Evolutionary conservation across 768 basidiomycete species (phyloP).

Genomic region (Agrocybe pediades): DNA sequence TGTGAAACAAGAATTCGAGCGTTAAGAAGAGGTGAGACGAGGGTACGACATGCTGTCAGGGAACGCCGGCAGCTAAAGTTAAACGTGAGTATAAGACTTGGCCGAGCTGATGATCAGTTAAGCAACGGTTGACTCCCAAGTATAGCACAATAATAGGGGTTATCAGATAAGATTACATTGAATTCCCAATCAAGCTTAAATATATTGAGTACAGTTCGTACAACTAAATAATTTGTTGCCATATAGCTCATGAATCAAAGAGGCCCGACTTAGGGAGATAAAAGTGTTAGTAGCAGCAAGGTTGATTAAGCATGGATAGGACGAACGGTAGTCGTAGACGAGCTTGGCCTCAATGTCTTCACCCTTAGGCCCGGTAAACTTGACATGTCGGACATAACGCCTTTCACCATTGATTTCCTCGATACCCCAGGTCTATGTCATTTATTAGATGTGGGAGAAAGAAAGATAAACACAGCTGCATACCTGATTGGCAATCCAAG

Average conservation of each 20-base stretch:
- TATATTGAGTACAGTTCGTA: background rate
- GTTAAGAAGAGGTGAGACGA: background rate
- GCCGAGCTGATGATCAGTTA: background rate
- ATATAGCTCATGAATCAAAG: constrained; percentile 1
- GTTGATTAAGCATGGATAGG: constrained; percentile 25
- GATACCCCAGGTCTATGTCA: constrained; percentile 62
- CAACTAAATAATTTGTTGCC: too few species aligned
- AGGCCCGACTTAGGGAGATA: constrained; percentile 12
- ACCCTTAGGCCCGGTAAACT: constrained; percentile 61
- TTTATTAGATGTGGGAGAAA: constrained; percentile 41
- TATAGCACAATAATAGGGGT: background rate
- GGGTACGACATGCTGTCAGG: background rate
- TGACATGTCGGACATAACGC: constrained; percentile 60
- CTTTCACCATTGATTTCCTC: constrained; percentile 59
- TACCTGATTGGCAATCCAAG: constrained; percentile 71
- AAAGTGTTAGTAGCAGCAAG: constrained; percentile 25
- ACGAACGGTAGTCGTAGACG: constrained; percentile 71
- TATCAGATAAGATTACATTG: constrained; percentile 9
- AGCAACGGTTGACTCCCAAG: background rate
- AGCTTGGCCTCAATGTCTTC: constrained; percentile 59
- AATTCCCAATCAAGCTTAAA: background rate
- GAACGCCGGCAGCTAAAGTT: background rate
- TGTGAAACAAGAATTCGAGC: constrained; percentile 3
- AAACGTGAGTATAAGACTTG: background rate
- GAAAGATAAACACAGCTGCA: constrained; percentile 43